These are phyloP conservation scores for Fusarium protoensiforme DNA, from an alignment of 2,329 filamentous ascomycete genomes.

Conservation along the genomic window DNA sequence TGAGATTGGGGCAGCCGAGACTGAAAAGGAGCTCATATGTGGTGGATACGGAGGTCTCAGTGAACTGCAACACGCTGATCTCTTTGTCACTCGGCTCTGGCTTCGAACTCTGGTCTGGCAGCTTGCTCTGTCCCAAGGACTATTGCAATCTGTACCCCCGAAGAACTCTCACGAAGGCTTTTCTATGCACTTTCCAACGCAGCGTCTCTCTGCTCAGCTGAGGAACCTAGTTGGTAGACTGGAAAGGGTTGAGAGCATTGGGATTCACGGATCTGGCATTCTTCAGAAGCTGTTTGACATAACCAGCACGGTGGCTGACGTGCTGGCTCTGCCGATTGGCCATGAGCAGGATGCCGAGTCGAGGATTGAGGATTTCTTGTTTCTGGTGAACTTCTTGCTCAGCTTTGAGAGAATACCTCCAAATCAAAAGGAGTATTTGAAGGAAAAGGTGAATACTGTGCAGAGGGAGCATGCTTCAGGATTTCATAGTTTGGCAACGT, in stretches of 20 bases:
- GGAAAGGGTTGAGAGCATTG: conserved; percentile 56
- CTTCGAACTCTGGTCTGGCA: conserved; percentile 56
- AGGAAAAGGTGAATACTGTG: conserved; percentile 52
- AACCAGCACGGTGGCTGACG: conserved; percentile 68
- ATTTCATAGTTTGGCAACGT: conserved; percentile 15
- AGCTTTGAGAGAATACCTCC: conserved; percentile 59
- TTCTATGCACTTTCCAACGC: conserved; percentile 53
- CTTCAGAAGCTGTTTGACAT: conserved; percentile 70
- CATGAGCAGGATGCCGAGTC: conserved; percentile 55
- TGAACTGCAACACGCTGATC: conserved; percentile 53
- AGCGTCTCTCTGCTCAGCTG: conserved; percentile 51
- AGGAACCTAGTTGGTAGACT: conserved; percentile 51
- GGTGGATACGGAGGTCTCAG: conserved; percentile 43
- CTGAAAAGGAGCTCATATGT: conserved; percentile 37
- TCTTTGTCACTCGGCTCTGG: conserved; percentile 55
- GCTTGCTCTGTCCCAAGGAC: conserved; percentile 51
- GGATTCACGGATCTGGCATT: conserved; percentile 67
- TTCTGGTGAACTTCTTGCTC: conserved; percentile 63
- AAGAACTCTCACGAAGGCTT: conserved; percentile 50
- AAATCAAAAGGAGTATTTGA: conserved; percentile 56
- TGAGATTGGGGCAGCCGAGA: conserved; percentile 46
- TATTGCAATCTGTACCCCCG: conserved; percentile 49
- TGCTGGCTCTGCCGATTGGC: conserved; percentile 61
- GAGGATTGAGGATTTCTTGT: conserved; percentile 64
- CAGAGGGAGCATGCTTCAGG: conserved; percentile 31